Conservation (phyloP, 2,329 filamentous ascomycete species). For the Tolypocladium endophyticum region DNA sequence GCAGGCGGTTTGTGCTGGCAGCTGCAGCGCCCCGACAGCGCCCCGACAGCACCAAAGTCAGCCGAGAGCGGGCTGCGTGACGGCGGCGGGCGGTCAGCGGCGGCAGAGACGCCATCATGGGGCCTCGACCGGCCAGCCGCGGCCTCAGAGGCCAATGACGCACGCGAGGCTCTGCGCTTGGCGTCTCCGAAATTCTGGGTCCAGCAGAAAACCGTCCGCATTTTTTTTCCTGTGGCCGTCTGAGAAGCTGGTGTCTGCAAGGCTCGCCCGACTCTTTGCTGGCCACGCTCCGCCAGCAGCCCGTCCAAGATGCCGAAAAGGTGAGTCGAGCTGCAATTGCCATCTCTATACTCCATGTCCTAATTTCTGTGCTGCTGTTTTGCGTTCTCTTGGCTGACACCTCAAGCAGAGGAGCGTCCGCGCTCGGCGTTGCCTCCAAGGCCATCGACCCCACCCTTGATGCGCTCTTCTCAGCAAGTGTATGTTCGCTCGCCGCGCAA, state of each 20-base stretch:
- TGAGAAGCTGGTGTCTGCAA: background rate
- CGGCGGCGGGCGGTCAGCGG: slow-evolving; percentile 16
- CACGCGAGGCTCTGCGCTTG: slow-evolving; percentile 11
- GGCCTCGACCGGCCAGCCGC: slow-evolving; percentile 9
- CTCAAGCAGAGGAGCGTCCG: slow-evolving; percentile 21
- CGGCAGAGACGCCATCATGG: slow-evolving; percentile 19
- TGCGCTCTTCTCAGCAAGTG: slow-evolving; percentile 62
- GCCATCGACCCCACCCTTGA: slow-evolving; percentile 58
- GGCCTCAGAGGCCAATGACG: slow-evolving; percentile 18
- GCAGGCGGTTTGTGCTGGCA: slow-evolving; percentile 3
- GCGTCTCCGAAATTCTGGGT: background rate
- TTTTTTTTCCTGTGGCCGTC: slow-evolving; percentile 2
- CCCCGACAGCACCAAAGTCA: background rate
- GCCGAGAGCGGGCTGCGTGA: slow-evolving; percentile 16
- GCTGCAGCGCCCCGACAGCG: slow-evolving; percentile 6
- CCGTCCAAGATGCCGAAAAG: slow-evolving; percentile 10
- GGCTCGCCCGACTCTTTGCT: background rate
- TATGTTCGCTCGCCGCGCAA: slow-evolving; percentile 31
- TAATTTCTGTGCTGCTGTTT: background rate
- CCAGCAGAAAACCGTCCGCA: background rate
- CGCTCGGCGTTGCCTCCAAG: slow-evolving; percentile 35
- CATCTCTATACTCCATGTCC: background rate
- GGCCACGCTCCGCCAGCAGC: background rate
- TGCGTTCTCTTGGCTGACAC: slow-evolving; percentile 8
- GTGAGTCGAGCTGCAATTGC: slow-evolving; percentile 7